Evolutionary conservation across 2,329 filamentous ascomycete genomes (phyloP), one percentile per base, ranked within the genome.

Genomic region (Fusarium sterilihyphosum): DNA sequence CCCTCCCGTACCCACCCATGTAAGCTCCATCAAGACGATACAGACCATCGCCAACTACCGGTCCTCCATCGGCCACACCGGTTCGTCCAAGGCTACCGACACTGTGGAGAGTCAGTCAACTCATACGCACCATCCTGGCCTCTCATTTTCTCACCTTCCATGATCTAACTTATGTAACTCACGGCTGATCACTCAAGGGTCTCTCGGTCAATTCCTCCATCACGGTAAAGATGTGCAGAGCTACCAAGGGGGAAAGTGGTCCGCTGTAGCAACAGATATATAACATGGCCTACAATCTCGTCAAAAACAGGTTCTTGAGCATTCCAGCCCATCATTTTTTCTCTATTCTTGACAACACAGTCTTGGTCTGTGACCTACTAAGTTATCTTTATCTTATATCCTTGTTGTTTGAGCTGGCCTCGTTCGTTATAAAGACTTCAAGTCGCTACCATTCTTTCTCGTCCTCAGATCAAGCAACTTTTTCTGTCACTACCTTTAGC

Each of bases 311-410:
- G 52, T 60, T 71, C 59, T 54, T 62, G 38, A 26, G 4, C 5
- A 26, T 37, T 26, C 24, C 47, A 60, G 37, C 41, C 61, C 61
- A 67, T 71, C 66, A 50, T 40, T 29, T 68, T 13, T 37, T 44
- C 46, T 70, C 47, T 66, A 71, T 70, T 71, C 60, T 70, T 61
- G 47, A 56, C 67, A 70, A 50, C 37, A 52, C 18, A 44, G 62
- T 59, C 52, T 40, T 56, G 63, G 70, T 77, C 74, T 73, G 73
- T 67, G 74, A 75, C 67, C 73, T 38, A 61, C 46, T 58, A 33
- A 38, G 31, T 14, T 53, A 53, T 37, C n/a, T 20, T 49, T 54
- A 46, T 38, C 60, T 46, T 57, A 52, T 50, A 70, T 71, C 67
- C 67, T 66, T 61, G 67, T 38, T 66, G 41, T 66, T 38, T 65